phyloP scores from a whole-genome alignment of 306 rosid species.

The Nissolia schottii region DNA sequence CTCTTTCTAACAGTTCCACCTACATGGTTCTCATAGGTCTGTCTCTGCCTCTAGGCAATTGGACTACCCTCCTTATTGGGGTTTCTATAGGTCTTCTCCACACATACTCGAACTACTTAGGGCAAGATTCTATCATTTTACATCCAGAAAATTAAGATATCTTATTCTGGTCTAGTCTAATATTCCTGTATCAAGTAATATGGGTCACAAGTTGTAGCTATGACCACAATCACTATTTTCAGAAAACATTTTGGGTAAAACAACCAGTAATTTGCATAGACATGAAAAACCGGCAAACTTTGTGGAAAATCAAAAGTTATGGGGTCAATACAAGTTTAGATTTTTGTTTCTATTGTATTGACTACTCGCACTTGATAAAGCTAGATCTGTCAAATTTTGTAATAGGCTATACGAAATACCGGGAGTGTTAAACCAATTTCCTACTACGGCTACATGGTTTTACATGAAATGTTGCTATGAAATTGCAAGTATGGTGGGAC shows the following conservation, averaged over 20 bases:
- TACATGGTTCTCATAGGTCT: too few relatives aligned
- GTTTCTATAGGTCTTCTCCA: too few relatives aligned
- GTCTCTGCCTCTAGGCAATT: too few relatives aligned
- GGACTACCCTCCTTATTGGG: too few relatives aligned
- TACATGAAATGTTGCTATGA: not conserved
- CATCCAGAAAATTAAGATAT: not conserved
- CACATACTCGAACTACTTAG: too few relatives aligned
- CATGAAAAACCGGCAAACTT: not conserved
- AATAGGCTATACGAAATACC: not conserved
- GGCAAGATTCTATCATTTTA: too few relatives aligned
- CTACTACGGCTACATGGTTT: not conserved
- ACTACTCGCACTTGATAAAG: not conserved
- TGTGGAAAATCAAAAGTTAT: not conserved
- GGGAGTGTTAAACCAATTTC: not conserved
- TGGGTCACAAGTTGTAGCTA: not conserved
- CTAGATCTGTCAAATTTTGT: not conserved
- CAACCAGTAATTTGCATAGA: not conserved
- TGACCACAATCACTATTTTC: not conserved
- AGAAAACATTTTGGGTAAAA: not conserved
- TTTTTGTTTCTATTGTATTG: not conserved
- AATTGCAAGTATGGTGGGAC: conserved; percentile 1
- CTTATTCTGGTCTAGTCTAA: not conserved
- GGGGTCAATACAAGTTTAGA: conserved; percentile 10
- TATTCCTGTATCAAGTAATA: not conserved
- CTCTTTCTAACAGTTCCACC: too few relatives aligned